Evolutionary conservation across 768 basidiomycete genomes (phyloP).

Genomic region (Gymnopilus junonius): DNA sequence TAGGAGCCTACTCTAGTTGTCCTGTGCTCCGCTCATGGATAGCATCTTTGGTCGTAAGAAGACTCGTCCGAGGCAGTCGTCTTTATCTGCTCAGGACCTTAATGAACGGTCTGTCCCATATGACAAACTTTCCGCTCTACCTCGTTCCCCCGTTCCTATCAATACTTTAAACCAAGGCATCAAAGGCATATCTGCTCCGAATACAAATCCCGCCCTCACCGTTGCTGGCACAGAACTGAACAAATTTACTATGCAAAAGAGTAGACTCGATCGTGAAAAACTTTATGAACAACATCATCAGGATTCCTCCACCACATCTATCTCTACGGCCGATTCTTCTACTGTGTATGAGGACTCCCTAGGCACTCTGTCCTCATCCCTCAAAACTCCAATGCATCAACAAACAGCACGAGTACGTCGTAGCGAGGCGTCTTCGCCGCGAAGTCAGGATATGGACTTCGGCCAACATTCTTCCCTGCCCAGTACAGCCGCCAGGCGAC

Average conservation of each 20-base stretch:
- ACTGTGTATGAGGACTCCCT: conserved; percentile 59
- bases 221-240: conserved; percentile 74
- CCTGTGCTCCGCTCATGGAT: conserved; percentile 49
- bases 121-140: conserved; percentile 62
- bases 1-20: not conserved
- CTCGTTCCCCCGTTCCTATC: conserved; percentile 65
- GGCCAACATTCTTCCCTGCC: conserved; percentile 43
- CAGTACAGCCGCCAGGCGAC: conserved; percentile 47
- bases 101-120: conserved; percentile 73
- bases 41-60: conserved; percentile 70
- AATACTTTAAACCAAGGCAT: conserved; percentile 59
- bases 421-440: conserved; percentile 60
- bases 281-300: conserved; percentile 50
- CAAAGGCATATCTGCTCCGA: conserved; percentile 78
- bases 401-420: conserved; percentile 48
- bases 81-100: conserved; percentile 63
- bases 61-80: conserved; percentile 63
- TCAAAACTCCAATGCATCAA: conserved; percentile 29
- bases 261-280: conserved; percentile 58
- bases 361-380: conserved; percentile 39
- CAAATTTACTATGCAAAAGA: conserved; percentile 55
- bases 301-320: conserved; percentile 53
- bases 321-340: conserved; percentile 61
- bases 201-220: conserved; percentile 82
- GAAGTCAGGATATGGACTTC: conserved; percentile 61